A percentile compares a stretch with the other conserved stretches of the same genome.
These are phyloP conservation scores for Magnaporthiopsis poae DNA, from an alignment of 2,329 filamentous ascomycete genomes.

Conservation along the genomic window DNA sequence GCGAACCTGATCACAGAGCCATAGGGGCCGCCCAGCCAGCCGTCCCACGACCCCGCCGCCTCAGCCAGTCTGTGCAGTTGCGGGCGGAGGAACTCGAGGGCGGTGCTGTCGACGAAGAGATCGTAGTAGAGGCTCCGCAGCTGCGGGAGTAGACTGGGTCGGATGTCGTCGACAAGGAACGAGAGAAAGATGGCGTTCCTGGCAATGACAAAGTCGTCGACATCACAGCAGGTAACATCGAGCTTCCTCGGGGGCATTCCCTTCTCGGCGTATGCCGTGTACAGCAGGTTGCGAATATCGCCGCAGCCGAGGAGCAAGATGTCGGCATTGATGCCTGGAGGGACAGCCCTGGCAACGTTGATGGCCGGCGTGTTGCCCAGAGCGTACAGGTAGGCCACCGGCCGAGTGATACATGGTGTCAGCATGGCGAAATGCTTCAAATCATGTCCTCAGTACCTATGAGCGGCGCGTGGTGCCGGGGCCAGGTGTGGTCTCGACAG, in stretches of 20 bases:
- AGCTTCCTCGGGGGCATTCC: slow-evolving; percentile 28
- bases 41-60: slow-evolving; percentile 26
- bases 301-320: slow-evolving; percentile 47
- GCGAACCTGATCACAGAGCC: slow-evolving; percentile 37
- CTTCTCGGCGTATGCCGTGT: slow-evolving; percentile 35
- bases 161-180: slow-evolving; percentile 34
- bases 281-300: slow-evolving; percentile 47
- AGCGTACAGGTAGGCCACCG: slow-evolving; percentile 31
- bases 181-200: slow-evolving; percentile 45
- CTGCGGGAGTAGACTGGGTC: slow-evolving; percentile 13
- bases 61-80: slow-evolving; percentile 35
- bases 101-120: slow-evolving; percentile 31
- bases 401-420: slow-evolving; percentile 24
- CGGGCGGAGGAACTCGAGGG: slow-evolving; percentile 25
- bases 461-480: too few relatives aligned
- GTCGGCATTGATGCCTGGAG: slow-evolving; percentile 37
- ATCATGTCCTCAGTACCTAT: not conserved
- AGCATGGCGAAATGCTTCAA: slow-evolving; percentile 22
- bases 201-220: slow-evolving; percentile 39
- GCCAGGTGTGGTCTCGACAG: too few relatives aligned
- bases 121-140: slow-evolving; percentile 50
- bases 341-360: slow-evolving; percentile 36
- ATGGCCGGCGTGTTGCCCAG: slow-evolving; percentile 46
- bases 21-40: slow-evolving; percentile 37
- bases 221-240: slow-evolving; percentile 49